Evolutionary conservation across 2,329 filamentous ascomycete genomes (phyloP).

Genomic region (Aulographum hederae): DNA sequence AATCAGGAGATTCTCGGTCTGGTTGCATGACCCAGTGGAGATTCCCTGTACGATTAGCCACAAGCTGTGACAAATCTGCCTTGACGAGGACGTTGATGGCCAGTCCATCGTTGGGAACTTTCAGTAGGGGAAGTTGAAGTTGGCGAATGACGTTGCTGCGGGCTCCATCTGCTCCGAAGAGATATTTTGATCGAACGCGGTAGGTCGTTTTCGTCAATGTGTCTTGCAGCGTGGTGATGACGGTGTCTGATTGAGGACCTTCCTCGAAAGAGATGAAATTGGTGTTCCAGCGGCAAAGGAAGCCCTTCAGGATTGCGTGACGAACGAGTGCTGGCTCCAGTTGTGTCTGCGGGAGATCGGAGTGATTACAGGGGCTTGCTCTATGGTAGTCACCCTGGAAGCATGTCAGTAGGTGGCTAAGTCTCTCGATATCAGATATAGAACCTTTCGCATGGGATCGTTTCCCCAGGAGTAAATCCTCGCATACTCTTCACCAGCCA

Average conservation of each 20-base stretch:
- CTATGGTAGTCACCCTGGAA: slow-evolving; percentile 20
- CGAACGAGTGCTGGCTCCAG: slow-evolving; percentile 24
- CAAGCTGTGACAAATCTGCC: slow-evolving; percentile 31
- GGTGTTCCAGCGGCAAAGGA: slow-evolving; percentile 22
- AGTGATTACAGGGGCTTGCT: slow-evolving; percentile 21
- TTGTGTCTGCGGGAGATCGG: slow-evolving; percentile 25
- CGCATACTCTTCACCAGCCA: slow-evolving; percentile 26
- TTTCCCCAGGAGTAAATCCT: slow-evolving; percentile 24
- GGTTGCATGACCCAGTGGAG: slow-evolving; percentile 43
- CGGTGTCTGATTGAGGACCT: slow-evolving; percentile 12
- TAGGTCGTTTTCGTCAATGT: slow-evolving; percentile 12
- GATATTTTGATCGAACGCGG: slow-evolving; percentile 31
- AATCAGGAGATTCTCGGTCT: slow-evolving; percentile 30
- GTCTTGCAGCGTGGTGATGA: slow-evolving; percentile 18
- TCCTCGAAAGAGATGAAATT: slow-evolving; percentile 13
- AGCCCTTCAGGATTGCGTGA: slow-evolving; percentile 18
- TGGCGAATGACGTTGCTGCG: slow-evolving; percentile 27
- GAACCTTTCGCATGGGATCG: slow-evolving; percentile 14
- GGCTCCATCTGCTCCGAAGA: slow-evolving; percentile 41
- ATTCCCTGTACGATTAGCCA: slow-evolving; percentile 34
- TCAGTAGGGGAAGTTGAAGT: slow-evolving; percentile 27
- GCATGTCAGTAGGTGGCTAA: no score
- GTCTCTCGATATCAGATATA: no score
- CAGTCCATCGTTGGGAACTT: slow-evolving; percentile 26
- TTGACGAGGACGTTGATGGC: slow-evolving; percentile 32